A percentile compares a stretch with the other conserved stretches of the same genome.
Evolutionary conservation across 257 asterid genomes (phyloP).

Genomic region (Solanum etuberosum): DNA sequence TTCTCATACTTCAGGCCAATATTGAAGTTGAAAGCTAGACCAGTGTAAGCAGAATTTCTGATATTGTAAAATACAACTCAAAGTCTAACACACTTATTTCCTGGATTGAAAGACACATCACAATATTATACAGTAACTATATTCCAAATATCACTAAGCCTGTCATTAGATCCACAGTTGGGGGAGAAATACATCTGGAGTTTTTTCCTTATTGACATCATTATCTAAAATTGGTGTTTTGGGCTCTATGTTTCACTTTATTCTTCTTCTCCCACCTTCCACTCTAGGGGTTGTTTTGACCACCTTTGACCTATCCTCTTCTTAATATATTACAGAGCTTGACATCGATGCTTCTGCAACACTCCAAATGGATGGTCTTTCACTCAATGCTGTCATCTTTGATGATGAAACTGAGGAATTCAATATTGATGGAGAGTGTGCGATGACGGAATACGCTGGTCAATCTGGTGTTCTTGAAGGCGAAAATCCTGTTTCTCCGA

Average conservation of each 20-base stretch:
- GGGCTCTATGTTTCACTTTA: neutral
- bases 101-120: neutral
- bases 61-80: neutral
- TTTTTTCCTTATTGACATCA: neutral
- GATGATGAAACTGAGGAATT: slow-evolving; percentile 39
- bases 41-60: neutral
- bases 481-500: slow-evolving; percentile 49
- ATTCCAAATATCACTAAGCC: neutral
- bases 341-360: neutral
- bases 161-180: neutral
- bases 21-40: neutral
- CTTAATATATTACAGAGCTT: neutral
- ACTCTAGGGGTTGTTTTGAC: neutral
- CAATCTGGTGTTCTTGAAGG: slow-evolving; percentile 34
- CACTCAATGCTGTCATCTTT: slow-evolving; percentile 28
- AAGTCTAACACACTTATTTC: neutral
- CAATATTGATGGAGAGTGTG: slow-evolving; percentile 37
- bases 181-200: neutral
- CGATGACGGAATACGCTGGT: slow-evolving; percentile 42
- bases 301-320: neutral
- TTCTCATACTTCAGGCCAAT: neutral
- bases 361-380: slow-evolving; percentile 24
- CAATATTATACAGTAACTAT: neutral
- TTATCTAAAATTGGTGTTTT: neutral
- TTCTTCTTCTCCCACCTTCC: neutral